phyloP scores from a whole-genome alignment of 1,284 basidiomycete genomes.

The Ganoderma leucocontextum region DNA sequence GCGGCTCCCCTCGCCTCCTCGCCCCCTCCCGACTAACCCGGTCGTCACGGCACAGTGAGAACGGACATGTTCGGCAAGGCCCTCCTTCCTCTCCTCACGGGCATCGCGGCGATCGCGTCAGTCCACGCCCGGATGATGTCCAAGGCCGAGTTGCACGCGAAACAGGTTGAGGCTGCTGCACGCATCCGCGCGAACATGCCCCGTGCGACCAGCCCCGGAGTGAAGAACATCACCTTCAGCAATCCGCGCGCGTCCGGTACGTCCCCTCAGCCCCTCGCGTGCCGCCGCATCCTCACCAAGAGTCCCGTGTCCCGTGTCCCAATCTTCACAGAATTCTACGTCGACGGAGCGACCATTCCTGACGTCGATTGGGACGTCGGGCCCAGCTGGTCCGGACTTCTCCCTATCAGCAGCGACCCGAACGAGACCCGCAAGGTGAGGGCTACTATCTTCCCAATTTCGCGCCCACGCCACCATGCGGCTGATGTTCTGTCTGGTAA shows the following conservation, averaged over 20 bases:
- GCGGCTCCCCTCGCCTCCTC: not conserved
- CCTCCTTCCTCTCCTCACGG: slow-evolving; percentile 22
- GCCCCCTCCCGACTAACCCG: not conserved
- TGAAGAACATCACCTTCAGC: slow-evolving; percentile 75
- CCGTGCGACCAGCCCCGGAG: slow-evolving; percentile 26
- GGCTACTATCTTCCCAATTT: not conserved
- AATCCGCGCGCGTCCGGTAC: slow-evolving; percentile 71
- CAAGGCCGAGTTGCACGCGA: slow-evolving; percentile 36
- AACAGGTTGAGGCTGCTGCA: slow-evolving; percentile 38
- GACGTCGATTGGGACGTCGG: slow-evolving; percentile 78
- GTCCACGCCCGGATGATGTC: slow-evolving; percentile 31
- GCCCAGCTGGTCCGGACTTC: slow-evolving; percentile 76
- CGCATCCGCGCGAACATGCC: slow-evolving; percentile 31
- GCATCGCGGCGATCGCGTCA: slow-evolving; percentile 14
- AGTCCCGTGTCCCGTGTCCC: no score
- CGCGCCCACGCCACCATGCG: slow-evolving; percentile 13
- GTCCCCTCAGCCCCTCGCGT: slow-evolving; percentile 30
- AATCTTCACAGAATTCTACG: slow-evolving; percentile 64
- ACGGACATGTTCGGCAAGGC: slow-evolving; percentile 11
- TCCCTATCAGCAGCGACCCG: slow-evolving; percentile 68
- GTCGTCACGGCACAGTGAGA: not conserved
- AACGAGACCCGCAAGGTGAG: slow-evolving; percentile 74
- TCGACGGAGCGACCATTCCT: slow-evolving; percentile 73
- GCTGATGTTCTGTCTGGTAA: slow-evolving; percentile 9
- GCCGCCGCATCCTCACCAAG: no score